Conservation (phyloP, 2,329 filamentous ascomycete genomes). For the Juglanconis juglandina region DNA sequence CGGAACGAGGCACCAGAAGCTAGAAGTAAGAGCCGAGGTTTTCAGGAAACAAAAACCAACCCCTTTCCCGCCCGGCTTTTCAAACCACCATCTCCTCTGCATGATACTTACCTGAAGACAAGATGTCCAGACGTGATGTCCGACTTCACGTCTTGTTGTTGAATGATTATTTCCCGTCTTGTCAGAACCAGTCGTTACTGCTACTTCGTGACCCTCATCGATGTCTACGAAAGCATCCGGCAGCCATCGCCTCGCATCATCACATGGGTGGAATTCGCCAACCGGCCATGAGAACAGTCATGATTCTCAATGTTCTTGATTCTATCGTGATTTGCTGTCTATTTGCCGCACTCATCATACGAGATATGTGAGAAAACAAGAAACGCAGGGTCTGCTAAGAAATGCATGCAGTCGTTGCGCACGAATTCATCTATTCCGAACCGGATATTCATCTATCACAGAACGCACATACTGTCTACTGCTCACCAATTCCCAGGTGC, state of each 20-base stretch:
- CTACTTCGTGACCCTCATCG: too few species aligned
- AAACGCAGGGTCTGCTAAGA: neutral
- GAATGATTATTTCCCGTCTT: too few species aligned
- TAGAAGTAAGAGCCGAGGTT: neutral
- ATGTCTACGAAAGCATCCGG: too few species aligned
- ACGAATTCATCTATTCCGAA: neutral
- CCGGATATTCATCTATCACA: neutral
- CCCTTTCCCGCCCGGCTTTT: neutral
- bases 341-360: slow-evolving; percentile 3
- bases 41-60: neutral
- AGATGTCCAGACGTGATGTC: too few species aligned
- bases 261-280: too few species aligned
- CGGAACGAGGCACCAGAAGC: neutral
- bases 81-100: neutral
- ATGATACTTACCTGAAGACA: neutral
- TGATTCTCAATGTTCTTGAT: neutral
- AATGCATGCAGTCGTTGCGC: neutral
- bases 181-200: too few species aligned
- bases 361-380: too few species aligned
- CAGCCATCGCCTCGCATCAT: too few species aligned
- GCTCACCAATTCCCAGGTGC: slow-evolving; percentile 54
- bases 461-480: neutral
- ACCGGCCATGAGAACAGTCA: neutral
- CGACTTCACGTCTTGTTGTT: too few species aligned
- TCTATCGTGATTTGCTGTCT: slow-evolving; percentile 11